Evolutionary conservation across 352 stramenopile species (phyloP).

Genomic region (Thalassiosira exigua): DNA sequence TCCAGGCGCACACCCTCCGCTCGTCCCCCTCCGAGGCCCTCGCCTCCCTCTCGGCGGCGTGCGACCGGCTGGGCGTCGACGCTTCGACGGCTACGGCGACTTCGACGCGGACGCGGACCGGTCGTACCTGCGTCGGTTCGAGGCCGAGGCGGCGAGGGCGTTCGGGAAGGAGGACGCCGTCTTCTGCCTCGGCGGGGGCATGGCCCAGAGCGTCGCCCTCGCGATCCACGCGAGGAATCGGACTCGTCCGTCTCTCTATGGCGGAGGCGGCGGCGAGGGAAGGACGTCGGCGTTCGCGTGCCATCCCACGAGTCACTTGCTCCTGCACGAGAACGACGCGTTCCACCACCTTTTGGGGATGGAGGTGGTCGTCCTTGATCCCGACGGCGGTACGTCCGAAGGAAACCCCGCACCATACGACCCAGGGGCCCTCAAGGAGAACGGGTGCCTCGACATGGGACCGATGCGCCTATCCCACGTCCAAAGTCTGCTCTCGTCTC

Average conservation of each 20-base stretch:
- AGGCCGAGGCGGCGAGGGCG: conserved; percentile 56
- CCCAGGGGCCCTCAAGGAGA: conserved; percentile 36
- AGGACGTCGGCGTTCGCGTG: conserved; percentile 63
- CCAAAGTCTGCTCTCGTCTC: conserved; percentile 31
- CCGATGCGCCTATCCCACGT: conserved; percentile 58
- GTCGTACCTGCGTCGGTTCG: conserved; percentile 65
- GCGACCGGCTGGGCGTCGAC: conserved; percentile 44
- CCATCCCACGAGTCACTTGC: conserved; percentile 77
- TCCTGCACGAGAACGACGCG: conserved; percentile 78
- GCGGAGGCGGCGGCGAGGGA: neutral
- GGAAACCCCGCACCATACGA: conserved; percentile 16
- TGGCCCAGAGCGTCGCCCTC: conserved; percentile 78
- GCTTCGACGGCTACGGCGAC: conserved; percentile 71
- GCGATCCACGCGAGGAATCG: conserved; percentile 54
- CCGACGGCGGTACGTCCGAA: neutral
- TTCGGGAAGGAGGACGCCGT: conserved; percentile 76
- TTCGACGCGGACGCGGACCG: conserved; percentile 36
- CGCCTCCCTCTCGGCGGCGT: conserved; percentile 33
- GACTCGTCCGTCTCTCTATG: neutral
- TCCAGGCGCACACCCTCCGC: conserved; percentile 38
- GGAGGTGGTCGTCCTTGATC: conserved; percentile 61
- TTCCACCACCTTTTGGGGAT: conserved; percentile 73
- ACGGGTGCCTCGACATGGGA: conserved; percentile 41
- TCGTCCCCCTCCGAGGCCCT: conserved; percentile 51
- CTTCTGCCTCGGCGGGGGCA: conserved; percentile 77